phyloP scores from a whole-genome alignment of 495 filamentous ascomycete genomes.

The Hypoxylon cercidicola region DNA sequence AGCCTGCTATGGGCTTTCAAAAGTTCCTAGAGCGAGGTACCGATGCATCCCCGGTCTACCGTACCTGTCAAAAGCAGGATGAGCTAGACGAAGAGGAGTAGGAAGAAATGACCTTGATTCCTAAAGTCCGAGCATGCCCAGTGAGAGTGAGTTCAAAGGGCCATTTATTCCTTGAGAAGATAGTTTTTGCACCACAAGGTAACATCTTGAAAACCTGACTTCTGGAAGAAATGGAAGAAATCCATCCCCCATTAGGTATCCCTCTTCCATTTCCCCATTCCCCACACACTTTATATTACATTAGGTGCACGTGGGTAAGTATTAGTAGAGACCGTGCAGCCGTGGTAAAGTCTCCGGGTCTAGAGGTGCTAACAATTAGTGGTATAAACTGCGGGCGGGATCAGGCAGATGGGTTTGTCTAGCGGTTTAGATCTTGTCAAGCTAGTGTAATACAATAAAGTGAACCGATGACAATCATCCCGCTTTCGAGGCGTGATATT shows the following conservation, averaged over 20 bases:
- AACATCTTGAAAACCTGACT: no score
- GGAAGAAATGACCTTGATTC: background rate
- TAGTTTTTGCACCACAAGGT: no score
- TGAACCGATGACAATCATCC: constrained; percentile 14
- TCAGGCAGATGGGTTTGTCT: constrained; percentile 16
- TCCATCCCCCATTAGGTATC: no score
- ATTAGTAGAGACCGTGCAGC: background rate
- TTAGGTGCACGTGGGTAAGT: constrained; percentile 1
- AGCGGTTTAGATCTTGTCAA: constrained; percentile 30
- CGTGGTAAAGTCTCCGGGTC: background rate
- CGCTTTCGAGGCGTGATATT: constrained; percentile 13
- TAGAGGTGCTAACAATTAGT: background rate
- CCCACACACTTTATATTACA: no score
- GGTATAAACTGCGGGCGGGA: background rate
- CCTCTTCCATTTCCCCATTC: no score
- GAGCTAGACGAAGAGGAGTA: constrained; percentile 6
- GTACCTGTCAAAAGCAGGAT: constrained; percentile 6
- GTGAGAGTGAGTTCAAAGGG: no score
- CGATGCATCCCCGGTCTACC: background rate
- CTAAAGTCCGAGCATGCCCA: background rate
- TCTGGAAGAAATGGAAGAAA: no score
- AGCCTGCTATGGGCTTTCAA: background rate
- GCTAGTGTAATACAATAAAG: constrained; percentile 2
- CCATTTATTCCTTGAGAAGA: no score
- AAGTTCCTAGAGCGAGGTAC: constrained; percentile 11